A percentile compares a stretch with the other conserved stretches of the same genome.
These are phyloP conservation scores for Ilyonectria destructans DNA, from an alignment of 2,329 filamentous ascomycete species.

Conservation along the genomic window DNA sequence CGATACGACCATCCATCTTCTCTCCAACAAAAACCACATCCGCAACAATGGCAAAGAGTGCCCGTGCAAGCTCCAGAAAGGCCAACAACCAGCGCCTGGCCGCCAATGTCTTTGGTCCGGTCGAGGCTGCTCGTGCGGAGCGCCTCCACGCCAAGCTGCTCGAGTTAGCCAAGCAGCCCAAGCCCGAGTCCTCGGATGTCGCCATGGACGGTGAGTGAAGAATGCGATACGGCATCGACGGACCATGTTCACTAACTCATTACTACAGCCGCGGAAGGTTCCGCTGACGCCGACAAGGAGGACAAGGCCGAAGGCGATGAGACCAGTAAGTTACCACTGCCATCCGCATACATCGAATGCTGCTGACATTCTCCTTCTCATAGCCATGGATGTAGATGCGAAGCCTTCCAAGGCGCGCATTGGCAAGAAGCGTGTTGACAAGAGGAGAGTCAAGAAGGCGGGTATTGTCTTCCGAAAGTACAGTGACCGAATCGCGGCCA, in stretches of 20 bases:
- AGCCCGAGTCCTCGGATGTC: conserved; percentile 71
- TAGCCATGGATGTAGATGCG: conserved; percentile 73
- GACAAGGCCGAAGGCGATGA: conserved; percentile 51
- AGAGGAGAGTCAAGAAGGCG: conserved; percentile 70
- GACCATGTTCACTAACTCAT: conserved; percentile 24
- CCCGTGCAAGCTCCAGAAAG: conserved; percentile 85
- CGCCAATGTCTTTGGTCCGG: conserved; percentile 86
- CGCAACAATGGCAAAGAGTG: conserved; percentile 86
- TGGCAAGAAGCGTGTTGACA: conserved; percentile 70
- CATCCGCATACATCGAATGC: conserved; percentile 17
- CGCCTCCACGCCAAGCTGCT: conserved; percentile 89
- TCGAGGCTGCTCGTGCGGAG: conserved; percentile 84
- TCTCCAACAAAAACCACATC: conserved; percentile 26
- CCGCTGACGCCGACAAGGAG: conserved; percentile 48
- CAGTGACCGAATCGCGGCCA: conserved; percentile 65
- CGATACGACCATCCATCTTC: conserved; percentile 37
- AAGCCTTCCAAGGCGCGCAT: conserved; percentile 58
- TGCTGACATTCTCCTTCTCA: conserved; percentile 20
- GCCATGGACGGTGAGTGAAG: conserved; percentile 61
- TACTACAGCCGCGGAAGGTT: conserved; percentile 48
- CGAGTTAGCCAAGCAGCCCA: conserved; percentile 84
- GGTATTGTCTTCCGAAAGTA: conserved; percentile 75
- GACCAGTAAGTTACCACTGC: conserved; percentile 42
- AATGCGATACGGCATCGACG: not conserved
- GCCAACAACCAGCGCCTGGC: conserved; percentile 88